These are phyloP conservation scores for Alternaria brassicicola DNA, from an alignment of 2,329 filamentous ascomycete genomes.

Conservation along the genomic window DNA sequence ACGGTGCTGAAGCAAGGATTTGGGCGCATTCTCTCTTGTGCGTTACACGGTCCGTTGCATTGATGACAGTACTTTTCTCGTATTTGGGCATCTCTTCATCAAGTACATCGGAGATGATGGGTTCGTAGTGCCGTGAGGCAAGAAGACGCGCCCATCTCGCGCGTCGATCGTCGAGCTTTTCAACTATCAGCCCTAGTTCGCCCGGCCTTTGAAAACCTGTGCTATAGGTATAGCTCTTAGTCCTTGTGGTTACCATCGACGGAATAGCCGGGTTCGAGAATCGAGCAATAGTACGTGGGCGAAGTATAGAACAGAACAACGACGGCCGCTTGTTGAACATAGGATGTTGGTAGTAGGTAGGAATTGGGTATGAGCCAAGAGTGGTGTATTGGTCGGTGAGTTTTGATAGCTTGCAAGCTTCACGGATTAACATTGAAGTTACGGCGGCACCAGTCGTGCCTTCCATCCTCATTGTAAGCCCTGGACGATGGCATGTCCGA, in stretches of 20 bases:
- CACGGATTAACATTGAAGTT: not conserved
- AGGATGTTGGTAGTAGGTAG: not conserved
- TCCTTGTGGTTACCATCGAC: constrained; percentile 12
- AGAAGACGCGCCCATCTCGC: constrained; percentile 27
- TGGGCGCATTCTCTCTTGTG: constrained; percentile 33
- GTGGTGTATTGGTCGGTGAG: not conserved
- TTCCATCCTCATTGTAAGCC: not conserved
- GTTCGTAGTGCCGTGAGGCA: constrained; percentile 23
- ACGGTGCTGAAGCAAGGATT: constrained; percentile 36
- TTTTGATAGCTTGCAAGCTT: not conserved
- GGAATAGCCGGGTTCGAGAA: not conserved
- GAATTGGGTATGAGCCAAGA: not conserved
- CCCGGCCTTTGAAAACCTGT: too few relatives aligned
- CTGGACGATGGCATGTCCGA: not conserved
- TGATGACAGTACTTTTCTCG: constrained; percentile 16
- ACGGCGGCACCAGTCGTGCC: not conserved
- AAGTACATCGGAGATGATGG: constrained; percentile 33
- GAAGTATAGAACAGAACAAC: not conserved
- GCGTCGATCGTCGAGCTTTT: constrained; percentile 19
- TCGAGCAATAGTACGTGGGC: not conserved
- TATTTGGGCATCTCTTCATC: constrained; percentile 35
- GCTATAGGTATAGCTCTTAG: not conserved
- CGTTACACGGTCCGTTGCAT: constrained; percentile 13
- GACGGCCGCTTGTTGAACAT: not conserved
- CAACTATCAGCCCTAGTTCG: not conserved